A percentile compares a stretch with the other conserved stretches of the same genome.
phyloP scores from a whole-genome alignment of 169 alveolate genomes.

The Eimeria acervulina region DNA sequence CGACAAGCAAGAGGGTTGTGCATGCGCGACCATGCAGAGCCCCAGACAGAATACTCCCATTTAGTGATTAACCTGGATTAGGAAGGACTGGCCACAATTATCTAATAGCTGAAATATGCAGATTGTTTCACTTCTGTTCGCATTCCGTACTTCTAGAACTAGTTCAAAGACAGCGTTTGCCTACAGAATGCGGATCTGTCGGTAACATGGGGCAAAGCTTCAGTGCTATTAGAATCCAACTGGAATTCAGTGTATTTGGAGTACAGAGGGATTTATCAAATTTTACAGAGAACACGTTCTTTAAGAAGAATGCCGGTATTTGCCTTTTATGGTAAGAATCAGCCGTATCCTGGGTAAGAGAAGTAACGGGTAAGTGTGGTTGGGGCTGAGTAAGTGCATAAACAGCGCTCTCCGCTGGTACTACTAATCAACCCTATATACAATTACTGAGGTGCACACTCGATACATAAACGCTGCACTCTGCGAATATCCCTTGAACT shows the following conservation, averaged over 20 bases:
- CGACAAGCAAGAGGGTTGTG: background rate
- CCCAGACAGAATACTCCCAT: background rate
- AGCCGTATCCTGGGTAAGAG: background rate
- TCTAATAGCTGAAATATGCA: background rate
- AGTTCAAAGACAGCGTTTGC: background rate
- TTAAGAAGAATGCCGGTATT: background rate
- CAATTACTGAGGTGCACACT: too few relatives aligned
- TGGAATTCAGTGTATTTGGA: background rate
- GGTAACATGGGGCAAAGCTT: background rate
- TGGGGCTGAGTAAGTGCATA: background rate
- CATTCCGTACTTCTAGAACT: background rate
- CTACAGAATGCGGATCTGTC: background rate
- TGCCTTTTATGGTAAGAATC: background rate
- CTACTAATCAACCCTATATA: too few relatives aligned
- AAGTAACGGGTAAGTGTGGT: background rate
- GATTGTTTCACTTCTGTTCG: background rate
- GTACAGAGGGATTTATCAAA: background rate
- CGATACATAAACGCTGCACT: too few relatives aligned
- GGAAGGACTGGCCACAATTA: background rate
- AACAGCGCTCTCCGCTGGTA: too few relatives aligned
- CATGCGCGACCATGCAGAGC: conserved; percentile 18
- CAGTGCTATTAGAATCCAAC: background rate
- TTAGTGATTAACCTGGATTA: background rate
- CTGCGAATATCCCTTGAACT: too few relatives aligned
- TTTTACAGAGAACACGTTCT: background rate